These are phyloP conservation scores for Globisporangium barbulae DNA, from an alignment of 352 stramenopile species.

Conservation along the genomic window DNA sequence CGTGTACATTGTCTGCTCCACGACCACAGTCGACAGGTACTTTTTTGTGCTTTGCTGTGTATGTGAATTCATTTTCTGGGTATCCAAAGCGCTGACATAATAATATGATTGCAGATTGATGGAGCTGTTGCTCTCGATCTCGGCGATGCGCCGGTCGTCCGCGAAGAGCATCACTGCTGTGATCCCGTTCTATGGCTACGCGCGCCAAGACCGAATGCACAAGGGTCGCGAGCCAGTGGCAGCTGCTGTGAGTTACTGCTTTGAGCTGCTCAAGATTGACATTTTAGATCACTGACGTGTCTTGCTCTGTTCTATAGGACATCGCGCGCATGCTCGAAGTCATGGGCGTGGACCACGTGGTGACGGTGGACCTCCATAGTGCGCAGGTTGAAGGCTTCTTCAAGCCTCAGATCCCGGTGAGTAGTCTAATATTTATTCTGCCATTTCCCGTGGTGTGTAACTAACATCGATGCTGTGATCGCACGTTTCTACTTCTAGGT, in stretches of 20 bases:
- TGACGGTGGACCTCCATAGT: conserved; percentile 87
- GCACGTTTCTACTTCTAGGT: conserved; percentile 28
- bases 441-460: not conserved
- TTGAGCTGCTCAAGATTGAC: not conserved
- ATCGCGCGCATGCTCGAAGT: conserved; percentile 87
- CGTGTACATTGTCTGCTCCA: conserved; percentile 87
- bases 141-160: conserved; percentile 77
- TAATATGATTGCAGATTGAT: conserved; percentile 44
- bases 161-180: conserved; percentile 87
- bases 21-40: conserved; percentile 81
- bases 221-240: conserved; percentile 80
- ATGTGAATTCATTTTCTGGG: not conserved
- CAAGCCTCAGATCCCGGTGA: conserved; percentile 76
- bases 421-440: not conserved
- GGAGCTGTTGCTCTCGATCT: conserved; percentile 82
- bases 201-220: conserved; percentile 83
- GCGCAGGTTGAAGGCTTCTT: conserved; percentile 89
- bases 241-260: conserved; percentile 40
- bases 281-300: not conserved
- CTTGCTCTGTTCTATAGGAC: conserved; percentile 34
- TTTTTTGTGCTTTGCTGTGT: not conserved
- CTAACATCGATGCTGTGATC: not conserved
- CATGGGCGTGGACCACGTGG: conserved; percentile 88
- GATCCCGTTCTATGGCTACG: conserved; percentile 88
- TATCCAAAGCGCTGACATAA: too few relatives aligned